Conservation (phyloP, 1,284 basidiomycete genomes). For the Puccinia polysora region DNA sequence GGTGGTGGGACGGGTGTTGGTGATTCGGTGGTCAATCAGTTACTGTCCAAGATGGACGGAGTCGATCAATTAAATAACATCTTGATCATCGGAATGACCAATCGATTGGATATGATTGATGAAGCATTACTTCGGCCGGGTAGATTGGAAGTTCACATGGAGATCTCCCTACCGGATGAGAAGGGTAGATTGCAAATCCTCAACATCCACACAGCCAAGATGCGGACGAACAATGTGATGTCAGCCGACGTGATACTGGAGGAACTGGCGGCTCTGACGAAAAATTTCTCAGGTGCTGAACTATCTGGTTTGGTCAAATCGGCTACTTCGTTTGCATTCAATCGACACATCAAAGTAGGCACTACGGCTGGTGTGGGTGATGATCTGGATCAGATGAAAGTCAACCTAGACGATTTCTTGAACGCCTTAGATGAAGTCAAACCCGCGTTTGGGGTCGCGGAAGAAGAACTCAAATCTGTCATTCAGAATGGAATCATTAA, state of each 20-base stretch:
- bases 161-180: conserved; percentile 95
- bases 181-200: conserved; percentile 88
- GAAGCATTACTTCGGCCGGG: conserved; percentile 95
- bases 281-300: conserved; percentile 98
- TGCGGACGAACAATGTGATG: conserved; percentile 88
- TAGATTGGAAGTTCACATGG: conserved; percentile 99
- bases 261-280: conserved; percentile 79
- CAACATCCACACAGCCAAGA: conserved; percentile 90
- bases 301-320: conserved; percentile 94
- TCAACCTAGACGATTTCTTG: conserved; percentile 82
- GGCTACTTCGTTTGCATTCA: conserved; percentile 96
- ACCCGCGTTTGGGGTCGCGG: conserved; percentile 94
- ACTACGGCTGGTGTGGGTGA: conserved; percentile 94
- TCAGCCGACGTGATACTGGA: conserved; percentile 75
- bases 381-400: conserved; percentile 86
- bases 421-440: conserved; percentile 90
- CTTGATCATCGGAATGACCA: conserved; percentile 99
- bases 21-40: conserved; percentile 96
- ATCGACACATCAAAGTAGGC: conserved; percentile 93
- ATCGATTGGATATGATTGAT: conserved; percentile 97
- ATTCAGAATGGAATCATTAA: conserved; percentile 97
- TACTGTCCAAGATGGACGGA: conserved; percentile 99
- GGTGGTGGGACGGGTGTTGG: conserved; percentile 92
- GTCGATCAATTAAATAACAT: conserved; percentile 99
- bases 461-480: conserved; percentile 89